Evolutionary conservation across 2,329 filamentous ascomycete species (phyloP), one percentile per base, ranked within the genome.

Genomic region (Penicillium digitatum): DNA sequence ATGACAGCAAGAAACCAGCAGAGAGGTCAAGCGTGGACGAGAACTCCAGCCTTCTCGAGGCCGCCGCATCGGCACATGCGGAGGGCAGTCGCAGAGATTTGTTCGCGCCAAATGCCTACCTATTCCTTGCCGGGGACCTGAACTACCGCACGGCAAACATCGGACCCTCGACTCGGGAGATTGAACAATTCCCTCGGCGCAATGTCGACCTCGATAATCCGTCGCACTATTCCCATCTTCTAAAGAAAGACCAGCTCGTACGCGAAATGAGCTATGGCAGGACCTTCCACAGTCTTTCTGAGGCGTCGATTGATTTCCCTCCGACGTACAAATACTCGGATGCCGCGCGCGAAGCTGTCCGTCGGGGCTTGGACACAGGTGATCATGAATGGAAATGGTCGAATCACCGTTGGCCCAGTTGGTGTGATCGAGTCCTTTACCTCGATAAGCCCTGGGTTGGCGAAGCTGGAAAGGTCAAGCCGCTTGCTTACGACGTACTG

Each of bases 341-440:
- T 29, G 69, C 71, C 8, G 74, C 78, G 14, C 75, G 72, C 26
- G 64, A 79, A 54, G 75, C 72, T 1, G 68, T 64, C 16, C 49
- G 55, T 34, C 43, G 42, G 64, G 18, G 58, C 62, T 11, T 55
- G 57, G 66, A 70, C 14, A 59, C 63, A 42, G 65, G 62, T 44
- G 64, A 61, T 39, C 73, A 81, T 4, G 74, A 78, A 11, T 93
- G 88, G 86, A 75, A 78, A 31, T 96, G 91, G 82, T 89, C 91
- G 8, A 78, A 79, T 54, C 89, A 95, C 70, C 86, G 94, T 43
- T 95, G 89, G 81, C 92, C 94, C 1, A 87, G 87, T 66, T 97
- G 93, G 94, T 96, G 91, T 66, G 94, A 97, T 72, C 85, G 94
- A 3, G 87, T 97, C 20, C 77, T 97, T 20, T 97, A 86, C 72